Conservation (phyloP, 179 eudicot species). For the Beta macrorhiza region DNA sequence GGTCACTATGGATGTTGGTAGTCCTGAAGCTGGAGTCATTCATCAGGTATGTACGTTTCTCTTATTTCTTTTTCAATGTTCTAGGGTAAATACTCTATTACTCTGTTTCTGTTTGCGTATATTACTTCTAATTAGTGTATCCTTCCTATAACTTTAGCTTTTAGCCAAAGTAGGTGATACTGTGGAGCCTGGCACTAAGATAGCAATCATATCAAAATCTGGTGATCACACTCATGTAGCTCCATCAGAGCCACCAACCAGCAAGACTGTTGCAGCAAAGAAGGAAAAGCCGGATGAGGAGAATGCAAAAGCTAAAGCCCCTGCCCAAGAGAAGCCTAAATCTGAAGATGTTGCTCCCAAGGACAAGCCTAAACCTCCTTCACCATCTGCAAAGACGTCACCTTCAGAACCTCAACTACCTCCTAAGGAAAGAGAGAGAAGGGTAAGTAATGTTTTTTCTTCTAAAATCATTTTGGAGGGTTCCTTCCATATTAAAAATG, state of each 20-base stretch:
- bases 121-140: constrained; percentile 10
- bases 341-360: constrained; percentile 35
- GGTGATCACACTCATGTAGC: constrained; percentile 75
- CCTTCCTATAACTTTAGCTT: constrained; percentile 42
- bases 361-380: constrained; percentile 50
- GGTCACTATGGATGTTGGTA: constrained; percentile 96
- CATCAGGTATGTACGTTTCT: constrained; percentile 53
- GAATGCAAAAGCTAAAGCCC: constrained; percentile 30
- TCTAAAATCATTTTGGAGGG: background rate
- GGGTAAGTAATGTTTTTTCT: constrained; percentile 46
- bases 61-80: background rate
- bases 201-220: constrained; percentile 82
- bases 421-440: constrained; percentile 96
- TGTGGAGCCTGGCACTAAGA: constrained; percentile 88
- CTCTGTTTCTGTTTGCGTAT: constrained; percentile 1
- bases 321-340: constrained; percentile 34
- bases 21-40: constrained; percentile 92
- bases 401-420: constrained; percentile 92
- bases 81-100: background rate
- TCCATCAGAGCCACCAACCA: constrained; percentile 74
- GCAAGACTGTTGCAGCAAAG: constrained; percentile 52
- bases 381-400: constrained; percentile 54
- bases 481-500: background rate
- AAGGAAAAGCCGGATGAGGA: constrained; percentile 47
- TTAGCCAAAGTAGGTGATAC: constrained; percentile 93